A percentile compares a stretch with the other conserved stretches of the same genome.
These are phyloP conservation scores for Rozella allomycis DNA, from an alignment of 371 early-diverging fungal genomes.

Conservation along the genomic window DNA sequence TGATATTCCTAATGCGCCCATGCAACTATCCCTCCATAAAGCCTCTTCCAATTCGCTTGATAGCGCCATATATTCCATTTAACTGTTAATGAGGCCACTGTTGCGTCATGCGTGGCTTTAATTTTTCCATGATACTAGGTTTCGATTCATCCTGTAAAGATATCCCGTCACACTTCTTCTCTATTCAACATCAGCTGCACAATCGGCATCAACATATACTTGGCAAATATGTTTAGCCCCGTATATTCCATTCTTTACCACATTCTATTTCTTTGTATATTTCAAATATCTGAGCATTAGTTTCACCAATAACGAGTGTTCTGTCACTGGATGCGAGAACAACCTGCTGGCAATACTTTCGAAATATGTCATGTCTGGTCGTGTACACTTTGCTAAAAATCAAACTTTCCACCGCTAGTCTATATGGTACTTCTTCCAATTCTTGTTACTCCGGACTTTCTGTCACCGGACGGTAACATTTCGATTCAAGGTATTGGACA, in stretches of 20 bases:
- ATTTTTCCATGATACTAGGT: background rate
- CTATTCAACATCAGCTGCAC: background rate
- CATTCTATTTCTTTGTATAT: background rate
- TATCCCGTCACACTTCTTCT: no score
- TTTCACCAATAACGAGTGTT: slow-evolving; percentile 2
- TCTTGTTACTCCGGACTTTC: background rate
- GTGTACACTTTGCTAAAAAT: slow-evolving; percentile 1
- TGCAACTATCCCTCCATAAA: background rate
- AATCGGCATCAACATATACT: background rate
- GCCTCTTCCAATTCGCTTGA: background rate
- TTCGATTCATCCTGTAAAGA: background rate
- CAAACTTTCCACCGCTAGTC: slow-evolving; percentile 2
- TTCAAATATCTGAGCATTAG: slow-evolving; percentile 3
- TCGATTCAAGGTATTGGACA: no score
- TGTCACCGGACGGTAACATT: no score
- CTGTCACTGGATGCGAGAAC: slow-evolving; percentile 2
- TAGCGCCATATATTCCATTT: background rate
- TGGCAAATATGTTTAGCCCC: no score
- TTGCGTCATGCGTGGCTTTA: background rate
- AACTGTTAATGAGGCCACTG: background rate
- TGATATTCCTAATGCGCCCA: background rate
- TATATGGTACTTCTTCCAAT: slow-evolving; percentile 1
- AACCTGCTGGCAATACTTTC: background rate
- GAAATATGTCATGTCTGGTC: slow-evolving; percentile 3
- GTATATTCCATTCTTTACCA: background rate